These are phyloP conservation scores for Phlyctochytrium planicorne DNA, from an alignment of 192 early-diverging fungal genomes.

Conservation along the genomic window DNA sequence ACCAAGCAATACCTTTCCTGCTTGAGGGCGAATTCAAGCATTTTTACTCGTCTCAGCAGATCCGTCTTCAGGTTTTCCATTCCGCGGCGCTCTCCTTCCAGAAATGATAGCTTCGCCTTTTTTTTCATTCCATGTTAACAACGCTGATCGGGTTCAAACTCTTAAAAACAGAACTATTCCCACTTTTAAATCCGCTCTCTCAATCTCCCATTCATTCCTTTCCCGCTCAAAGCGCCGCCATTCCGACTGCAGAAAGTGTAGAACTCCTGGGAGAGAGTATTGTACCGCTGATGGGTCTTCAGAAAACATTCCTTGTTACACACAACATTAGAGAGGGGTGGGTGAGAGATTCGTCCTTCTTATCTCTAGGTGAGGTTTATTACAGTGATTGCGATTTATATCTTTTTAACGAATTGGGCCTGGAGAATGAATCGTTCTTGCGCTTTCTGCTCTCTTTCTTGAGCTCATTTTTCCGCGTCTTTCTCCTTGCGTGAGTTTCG, in stretches of 20 bases:
- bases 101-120: conserved; percentile 71
- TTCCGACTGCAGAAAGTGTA: conserved; percentile 80
- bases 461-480: conserved; percentile 71
- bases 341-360: no score
- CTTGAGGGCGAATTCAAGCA: conserved; percentile 79
- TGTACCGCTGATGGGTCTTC: no score
- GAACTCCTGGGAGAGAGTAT: conserved; percentile 46
- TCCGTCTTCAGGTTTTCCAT: conserved; percentile 72
- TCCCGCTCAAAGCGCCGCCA: conserved; percentile 82
- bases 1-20: conserved; percentile 82
- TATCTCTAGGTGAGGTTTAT: no score
- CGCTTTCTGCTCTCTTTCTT: conserved; percentile 66
- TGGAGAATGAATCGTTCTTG: no score
- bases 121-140: conserved; percentile 8
- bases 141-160: background rate
- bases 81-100: conserved; percentile 77
- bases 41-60: conserved; percentile 75
- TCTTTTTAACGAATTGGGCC: no score
- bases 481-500: conserved; percentile 66
- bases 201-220: conserved; percentile 84
- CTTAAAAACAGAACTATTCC: background rate
- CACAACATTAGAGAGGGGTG: no score
- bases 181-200: conserved; percentile 76
- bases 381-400: no score
- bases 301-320: no score